Percentiles rank a stretch among this genome's conserved stretches.
These are phyloP conservation scores for Populus hybrid DNA, from an alignment of 441 rosid species.

Conservation along the genomic window DNA sequence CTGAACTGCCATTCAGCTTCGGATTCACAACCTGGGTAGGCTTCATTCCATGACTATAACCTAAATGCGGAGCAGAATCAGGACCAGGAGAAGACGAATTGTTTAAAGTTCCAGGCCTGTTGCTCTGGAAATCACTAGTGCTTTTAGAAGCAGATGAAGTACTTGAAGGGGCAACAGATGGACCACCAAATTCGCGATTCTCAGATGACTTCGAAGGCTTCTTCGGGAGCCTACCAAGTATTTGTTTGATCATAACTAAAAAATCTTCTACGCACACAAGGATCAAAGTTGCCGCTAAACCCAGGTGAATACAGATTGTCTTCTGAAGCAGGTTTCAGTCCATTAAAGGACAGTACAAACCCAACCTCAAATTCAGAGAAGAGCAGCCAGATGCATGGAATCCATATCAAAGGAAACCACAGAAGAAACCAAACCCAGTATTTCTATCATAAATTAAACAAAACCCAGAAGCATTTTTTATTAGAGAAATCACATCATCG, in stretches of 20 bases:
- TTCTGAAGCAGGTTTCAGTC: conserved; percentile 12
- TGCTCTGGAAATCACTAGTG: conserved; percentile 22
- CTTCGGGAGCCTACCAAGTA: conserved; percentile 52
- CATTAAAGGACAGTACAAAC: conserved; percentile 19
- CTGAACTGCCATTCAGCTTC: conserved; percentile 28
- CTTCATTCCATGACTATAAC: conserved; percentile 39
- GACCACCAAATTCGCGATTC: conserved; percentile 43
- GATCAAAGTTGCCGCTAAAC: conserved; percentile 15
- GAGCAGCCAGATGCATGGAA: background rate
- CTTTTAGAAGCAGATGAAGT: conserved; percentile 29
- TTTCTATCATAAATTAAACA: conserved; percentile 18
- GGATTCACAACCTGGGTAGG: conserved; percentile 25
- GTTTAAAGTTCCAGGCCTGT: conserved; percentile 22
- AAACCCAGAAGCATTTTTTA: conserved; percentile 19
- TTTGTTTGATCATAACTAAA: conserved; percentile 41
- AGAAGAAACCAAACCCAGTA: conserved; percentile 4
- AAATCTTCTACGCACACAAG: conserved; percentile 11
- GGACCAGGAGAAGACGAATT: conserved; percentile 21
- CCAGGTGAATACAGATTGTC: conserved; percentile 12
- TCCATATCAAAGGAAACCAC: conserved; percentile 20
- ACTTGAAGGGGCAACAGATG: conserved; percentile 34
- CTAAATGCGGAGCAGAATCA: conserved; percentile 26
- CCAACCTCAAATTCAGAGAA: conserved; percentile 19
- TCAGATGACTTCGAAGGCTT: conserved; percentile 60
- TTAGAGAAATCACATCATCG: conserved; percentile 5